Conservation (phyloP, 2,329 filamentous ascomycete species). For the Elsinoe ampelina region DNA sequence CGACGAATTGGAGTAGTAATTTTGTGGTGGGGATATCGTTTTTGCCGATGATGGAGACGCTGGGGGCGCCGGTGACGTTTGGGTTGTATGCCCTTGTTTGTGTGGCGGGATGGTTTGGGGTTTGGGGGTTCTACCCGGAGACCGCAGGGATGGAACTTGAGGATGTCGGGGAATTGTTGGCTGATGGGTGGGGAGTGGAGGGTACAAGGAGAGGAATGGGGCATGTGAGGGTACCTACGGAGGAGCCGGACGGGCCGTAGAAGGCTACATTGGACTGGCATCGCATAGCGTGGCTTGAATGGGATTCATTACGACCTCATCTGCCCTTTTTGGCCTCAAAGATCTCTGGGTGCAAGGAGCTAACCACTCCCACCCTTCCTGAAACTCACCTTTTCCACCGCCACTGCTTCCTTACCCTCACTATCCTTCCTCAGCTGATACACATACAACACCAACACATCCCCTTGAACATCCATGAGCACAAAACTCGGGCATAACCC, state of each 20-base stretch:
- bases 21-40: constrained; percentile 81
- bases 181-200: constrained; percentile 57
- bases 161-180: constrained; percentile 63
- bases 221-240: neutral
- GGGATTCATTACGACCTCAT: neutral
- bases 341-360: neutral
- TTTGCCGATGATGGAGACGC: constrained; percentile 69
- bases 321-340: neutral
- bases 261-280: neutral
- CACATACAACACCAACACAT: constrained; percentile 90
- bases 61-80: constrained; percentile 72
- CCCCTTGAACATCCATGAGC: constrained; percentile 96
- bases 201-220: neutral
- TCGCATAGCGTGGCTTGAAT: constrained; percentile 4
- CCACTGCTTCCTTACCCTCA: constrained; percentile 44
- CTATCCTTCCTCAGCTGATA: constrained; percentile 54
- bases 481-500: constrained; percentile 87
- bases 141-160: constrained; percentile 72
- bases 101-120: constrained; percentile 52
- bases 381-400: constrained; percentile 48
- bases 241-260: neutral
- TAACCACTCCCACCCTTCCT: constrained; percentile 31
- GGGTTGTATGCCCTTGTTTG: constrained; percentile 69
- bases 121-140: constrained; percentile 75
- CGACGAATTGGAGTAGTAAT: constrained; percentile 82